Base-by-base conservation (phyloP, 805 yeast species). In the Hanseniaspora lindneri region DNA sequence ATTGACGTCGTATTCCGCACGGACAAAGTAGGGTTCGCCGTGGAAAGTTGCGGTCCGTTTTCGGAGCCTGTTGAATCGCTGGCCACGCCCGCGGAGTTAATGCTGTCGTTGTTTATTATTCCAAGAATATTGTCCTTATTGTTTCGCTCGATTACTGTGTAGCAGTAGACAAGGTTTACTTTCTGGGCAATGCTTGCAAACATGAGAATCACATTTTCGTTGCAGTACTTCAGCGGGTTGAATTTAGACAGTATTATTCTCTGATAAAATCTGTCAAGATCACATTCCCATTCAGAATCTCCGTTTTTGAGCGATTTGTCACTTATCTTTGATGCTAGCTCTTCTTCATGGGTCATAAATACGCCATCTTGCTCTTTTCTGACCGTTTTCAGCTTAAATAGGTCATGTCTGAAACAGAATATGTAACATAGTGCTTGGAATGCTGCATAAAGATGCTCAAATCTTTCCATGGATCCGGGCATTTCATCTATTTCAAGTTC, bases 161-260 rank as follows among this genome's bases (percentile, higher is more conserved):
- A 89, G 63, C 97, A 89, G 65, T 88, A 89, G 44, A 94, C 94
- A 17, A 85, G 83, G 59, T 85, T 86, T 55, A 85, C 84, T 57
- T 80, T 79, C 56, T 89, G 94, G 3, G 97, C 85, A 36, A 92
- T 77, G 54, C 86, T 80, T 11, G 97, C 96, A 69, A 89, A 89
- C 71, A 88, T 89, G 51, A 80, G 72, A 52, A 88, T 95, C 41
- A 89, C 96, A 14, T 94, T 85, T 58, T 84, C 94, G 60, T 88
- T 89, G 65, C 96, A 86, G 68, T 79, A 89, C 61, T 86, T 85
- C 57, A 89, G 72, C 3, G 97, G 97, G 61, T 89, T 92, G 70
- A 92, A 89, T 59, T 83, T 83, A 10, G 96, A 80, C 32, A 87
- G 74, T 29, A 89, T 77, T 58, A 83, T 75, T 54, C 94, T 73